Evolutionary conservation across 129 eudicot species (phyloP).

Genomic region (Pulicaria dysenterica): DNA sequence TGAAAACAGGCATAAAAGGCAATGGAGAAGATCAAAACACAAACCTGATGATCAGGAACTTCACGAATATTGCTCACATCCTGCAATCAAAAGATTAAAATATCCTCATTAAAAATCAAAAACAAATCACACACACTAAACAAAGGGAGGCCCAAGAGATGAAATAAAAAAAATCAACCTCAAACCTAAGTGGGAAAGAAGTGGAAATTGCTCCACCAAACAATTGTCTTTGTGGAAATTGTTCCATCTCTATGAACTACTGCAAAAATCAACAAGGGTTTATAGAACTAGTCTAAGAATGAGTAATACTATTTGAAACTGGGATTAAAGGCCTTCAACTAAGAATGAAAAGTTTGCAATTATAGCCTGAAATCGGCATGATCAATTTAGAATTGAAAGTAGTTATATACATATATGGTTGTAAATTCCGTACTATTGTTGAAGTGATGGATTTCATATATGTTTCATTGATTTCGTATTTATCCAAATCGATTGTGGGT

Average conservation of each 20-base stretch:
- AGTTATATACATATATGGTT: no score
- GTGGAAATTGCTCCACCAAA: conserved; percentile 82
- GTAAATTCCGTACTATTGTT: no score
- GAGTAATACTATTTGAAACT: no score
- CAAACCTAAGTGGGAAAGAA: conserved; percentile 70
- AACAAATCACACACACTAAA: background rate
- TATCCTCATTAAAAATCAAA: background rate
- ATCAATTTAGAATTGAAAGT: no score
- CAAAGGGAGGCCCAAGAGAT: background rate
- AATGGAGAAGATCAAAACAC: conserved; percentile 12
- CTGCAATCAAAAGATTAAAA: conserved; percentile 37
- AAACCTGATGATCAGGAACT: conserved; percentile 97
- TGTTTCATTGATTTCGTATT: background rate
- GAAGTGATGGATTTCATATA: no score
- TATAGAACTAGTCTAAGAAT: background rate
- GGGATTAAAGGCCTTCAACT: no score
- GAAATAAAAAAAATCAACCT: conserved; percentile 40
- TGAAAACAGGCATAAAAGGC: background rate
- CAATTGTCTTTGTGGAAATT: conserved; percentile 43
- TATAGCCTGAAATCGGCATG: no score
- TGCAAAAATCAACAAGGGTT: background rate
- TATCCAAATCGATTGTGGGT: background rate
- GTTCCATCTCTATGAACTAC: conserved; percentile 43
- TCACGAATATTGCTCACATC: conserved; percentile 80
- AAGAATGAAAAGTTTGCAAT: no score